phyloP scores from a whole-genome alignment of 352 stramenopile genomes.

The Globisporangium spiculum region DNA sequence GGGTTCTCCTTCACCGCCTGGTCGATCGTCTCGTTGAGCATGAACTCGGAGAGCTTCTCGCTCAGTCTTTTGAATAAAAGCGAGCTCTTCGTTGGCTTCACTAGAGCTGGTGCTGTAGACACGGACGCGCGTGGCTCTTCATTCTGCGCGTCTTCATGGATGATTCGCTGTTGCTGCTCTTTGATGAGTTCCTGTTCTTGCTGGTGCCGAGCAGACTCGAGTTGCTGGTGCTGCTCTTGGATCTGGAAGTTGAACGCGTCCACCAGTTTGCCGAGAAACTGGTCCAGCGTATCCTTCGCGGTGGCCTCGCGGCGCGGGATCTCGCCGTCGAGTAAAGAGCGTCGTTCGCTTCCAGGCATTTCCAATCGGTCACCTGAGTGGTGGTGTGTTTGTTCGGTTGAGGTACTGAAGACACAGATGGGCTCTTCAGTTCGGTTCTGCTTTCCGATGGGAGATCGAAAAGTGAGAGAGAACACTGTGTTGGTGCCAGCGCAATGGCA shows the following conservation, averaged over 20 bases:
- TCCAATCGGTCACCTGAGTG: background rate
- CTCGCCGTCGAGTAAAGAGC: constrained; percentile 34
- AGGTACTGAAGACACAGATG: background rate
- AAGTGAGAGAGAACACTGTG: background rate
- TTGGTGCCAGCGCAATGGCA: background rate
- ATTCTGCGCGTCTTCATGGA: background rate
- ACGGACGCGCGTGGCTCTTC: background rate
- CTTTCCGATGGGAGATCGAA: constrained; percentile 4
- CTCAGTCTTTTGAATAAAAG: constrained; percentile 16
- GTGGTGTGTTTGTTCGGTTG: background rate
- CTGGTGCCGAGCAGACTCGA: background rate
- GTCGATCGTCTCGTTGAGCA: constrained; percentile 24
- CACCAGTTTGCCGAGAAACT: constrained; percentile 37
- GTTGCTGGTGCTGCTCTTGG: constrained; percentile 8
- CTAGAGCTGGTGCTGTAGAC: background rate
- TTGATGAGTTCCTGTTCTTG: background rate
- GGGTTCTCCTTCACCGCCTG: constrained; percentile 13
- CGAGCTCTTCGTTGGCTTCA: constrained; percentile 1
- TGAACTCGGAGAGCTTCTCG: constrained; percentile 26
- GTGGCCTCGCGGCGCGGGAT: constrained; percentile 24
- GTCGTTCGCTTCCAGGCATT: constrained; percentile 30
- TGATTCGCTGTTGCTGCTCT: background rate
- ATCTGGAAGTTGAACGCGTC: constrained; percentile 41
- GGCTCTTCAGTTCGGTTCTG: background rate
- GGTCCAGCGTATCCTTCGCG: constrained; percentile 23